These are phyloP conservation scores for Termitomyces bulborhizus DNA, from an alignment of 768 basidiomycete genomes.

Conservation along the genomic window DNA sequence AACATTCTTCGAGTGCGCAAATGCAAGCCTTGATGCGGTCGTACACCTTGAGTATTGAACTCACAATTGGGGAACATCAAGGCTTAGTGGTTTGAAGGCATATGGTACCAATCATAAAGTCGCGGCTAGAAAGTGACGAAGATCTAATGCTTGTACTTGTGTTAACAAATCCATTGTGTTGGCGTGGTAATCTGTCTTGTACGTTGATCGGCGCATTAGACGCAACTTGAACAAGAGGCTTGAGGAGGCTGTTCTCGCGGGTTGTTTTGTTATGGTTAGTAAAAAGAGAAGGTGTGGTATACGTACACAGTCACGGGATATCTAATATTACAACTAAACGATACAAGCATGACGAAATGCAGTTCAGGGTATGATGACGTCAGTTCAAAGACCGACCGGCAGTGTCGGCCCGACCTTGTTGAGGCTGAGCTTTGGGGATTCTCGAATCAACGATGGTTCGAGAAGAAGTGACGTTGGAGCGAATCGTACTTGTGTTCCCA, in stretches of 20 bases:
- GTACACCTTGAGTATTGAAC: too few relatives aligned
- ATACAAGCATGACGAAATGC: neutral
- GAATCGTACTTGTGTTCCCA: neutral
- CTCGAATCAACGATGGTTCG: neutral
- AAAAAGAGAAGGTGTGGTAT: neutral
- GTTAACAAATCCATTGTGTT: neutral
- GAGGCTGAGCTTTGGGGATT: neutral
- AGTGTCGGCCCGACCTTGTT: neutral
- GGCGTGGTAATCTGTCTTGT: neutral
- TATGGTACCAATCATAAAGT: too few relatives aligned
- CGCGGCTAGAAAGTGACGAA: too few relatives aligned
- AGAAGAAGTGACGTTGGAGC: neutral
- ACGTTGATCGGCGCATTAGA: too few relatives aligned
- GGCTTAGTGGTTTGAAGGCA: too few relatives aligned
- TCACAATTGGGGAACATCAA: too few relatives aligned
- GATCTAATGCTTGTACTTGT: too few relatives aligned
- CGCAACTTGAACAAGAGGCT: neutral
- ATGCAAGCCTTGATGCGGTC: too few relatives aligned
- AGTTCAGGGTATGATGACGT: neutral
- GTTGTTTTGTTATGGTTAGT: neutral
- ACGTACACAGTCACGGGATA: neutral
- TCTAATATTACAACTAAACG: neutral
- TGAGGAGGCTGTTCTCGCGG: neutral
- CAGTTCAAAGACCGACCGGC: neutral
- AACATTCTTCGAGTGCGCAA: too few relatives aligned